A percentile compares a stretch with the other conserved stretches of the same genome.
These are phyloP conservation scores for Penicillium herquei DNA, from an alignment of 495 filamentous ascomycete genomes.

Conservation along the genomic window DNA sequence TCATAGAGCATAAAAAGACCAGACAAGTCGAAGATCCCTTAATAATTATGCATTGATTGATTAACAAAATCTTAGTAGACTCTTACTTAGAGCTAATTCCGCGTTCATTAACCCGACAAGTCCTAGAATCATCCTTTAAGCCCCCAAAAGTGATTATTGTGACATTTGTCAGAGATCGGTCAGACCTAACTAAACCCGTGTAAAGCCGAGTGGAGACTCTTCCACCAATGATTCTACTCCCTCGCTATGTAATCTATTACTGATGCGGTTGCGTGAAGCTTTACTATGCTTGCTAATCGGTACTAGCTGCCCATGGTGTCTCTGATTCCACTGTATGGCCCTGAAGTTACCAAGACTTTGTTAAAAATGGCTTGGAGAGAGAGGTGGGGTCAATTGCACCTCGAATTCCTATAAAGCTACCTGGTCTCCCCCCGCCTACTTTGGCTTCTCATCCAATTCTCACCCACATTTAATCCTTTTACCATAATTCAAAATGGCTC, in stretches of 20 bases:
- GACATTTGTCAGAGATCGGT: constrained; percentile 41
- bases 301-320: neutral
- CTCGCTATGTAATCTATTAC: constrained; percentile 39
- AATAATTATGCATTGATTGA: neutral
- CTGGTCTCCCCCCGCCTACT: constrained; percentile 2
- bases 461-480: constrained; percentile 2
- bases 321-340: constrained; percentile 2
- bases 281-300: constrained; percentile 9
- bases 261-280: constrained; percentile 22
- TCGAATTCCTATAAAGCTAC: constrained; percentile 9
- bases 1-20: neutral
- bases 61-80: neutral
- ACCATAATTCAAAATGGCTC: constrained; percentile 66
- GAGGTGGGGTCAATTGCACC: neutral
- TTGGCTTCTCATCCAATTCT: neutral
- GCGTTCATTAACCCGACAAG: neutral
- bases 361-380: too few species aligned
- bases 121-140: neutral
- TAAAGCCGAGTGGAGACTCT: constrained; percentile 14
- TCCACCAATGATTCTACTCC: constrained; percentile 12
- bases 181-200: constrained; percentile 27
- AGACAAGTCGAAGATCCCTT: too few species aligned
- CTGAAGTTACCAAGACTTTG: neutral
- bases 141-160: neutral
- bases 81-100: neutral